phyloP scores from a whole-genome alignment of 2,329 filamentous ascomycete genomes.

The Cryphonectria parasitica region DNA sequence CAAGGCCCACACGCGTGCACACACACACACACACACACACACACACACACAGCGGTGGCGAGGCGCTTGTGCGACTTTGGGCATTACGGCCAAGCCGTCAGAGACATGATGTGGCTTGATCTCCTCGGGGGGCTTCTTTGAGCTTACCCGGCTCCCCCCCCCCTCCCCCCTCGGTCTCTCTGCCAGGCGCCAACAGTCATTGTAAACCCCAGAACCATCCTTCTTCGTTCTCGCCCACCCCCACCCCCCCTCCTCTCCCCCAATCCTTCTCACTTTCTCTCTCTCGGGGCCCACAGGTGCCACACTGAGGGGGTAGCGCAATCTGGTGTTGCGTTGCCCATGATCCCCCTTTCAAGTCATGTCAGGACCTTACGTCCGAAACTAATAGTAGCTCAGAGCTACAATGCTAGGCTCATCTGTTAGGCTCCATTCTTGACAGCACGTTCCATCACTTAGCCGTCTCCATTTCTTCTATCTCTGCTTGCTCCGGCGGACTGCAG shows the following conservation, averaged over 20 bases:
- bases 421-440: not conserved
- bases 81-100: constrained; percentile 22
- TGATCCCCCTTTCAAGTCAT: constrained; percentile 17
- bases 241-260: not conserved
- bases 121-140: not conserved
- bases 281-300: constrained; percentile 11
- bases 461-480: not conserved
- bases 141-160: not conserved
- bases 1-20: not conserved
- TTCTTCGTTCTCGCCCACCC: not conserved
- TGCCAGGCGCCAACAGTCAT: not conserved
- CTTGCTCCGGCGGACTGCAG: not conserved
- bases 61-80: constrained; percentile 13
- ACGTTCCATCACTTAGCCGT: not conserved
- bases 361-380: constrained; percentile 25
- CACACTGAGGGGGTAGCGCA: constrained; percentile 21
- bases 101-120: constrained; percentile 11
- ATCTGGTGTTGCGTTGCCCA: constrained; percentile 15
- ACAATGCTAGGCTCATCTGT: not conserved
- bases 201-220: constrained; percentile 1
- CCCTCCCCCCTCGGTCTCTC: not conserved
- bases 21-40: not conserved
- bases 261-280: not conserved
- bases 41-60: not conserved
- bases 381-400: constrained; percentile 18